Evolutionary conservation across 768 basidiomycete genomes (phyloP), one percentile per base, ranked within the genome.

Genomic region (Hydnum rufescens): DNA sequence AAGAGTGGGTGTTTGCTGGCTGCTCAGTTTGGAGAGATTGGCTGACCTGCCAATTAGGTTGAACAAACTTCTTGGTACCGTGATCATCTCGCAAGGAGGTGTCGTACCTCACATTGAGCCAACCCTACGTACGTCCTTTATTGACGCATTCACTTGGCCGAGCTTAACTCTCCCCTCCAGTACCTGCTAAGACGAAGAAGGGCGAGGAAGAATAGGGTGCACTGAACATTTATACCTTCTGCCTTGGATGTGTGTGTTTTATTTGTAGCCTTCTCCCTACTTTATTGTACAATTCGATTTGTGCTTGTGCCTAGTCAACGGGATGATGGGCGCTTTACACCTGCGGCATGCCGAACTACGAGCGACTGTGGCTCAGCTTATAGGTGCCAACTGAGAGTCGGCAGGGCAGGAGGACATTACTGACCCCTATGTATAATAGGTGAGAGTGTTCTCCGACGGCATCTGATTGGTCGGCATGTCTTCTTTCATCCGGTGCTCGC

Each of bases 1-100:
- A 89, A 64, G 86, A 82, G 80, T 80, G 62, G 55, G 71, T 63
- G 26, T 36, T 23, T 32, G 49, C 3, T 26, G 49, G 16, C 8
- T 26, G 54, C 3, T 26, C 49, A 32, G 43, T 32, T 16, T 28
- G 28, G 23, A 36, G 29, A 31, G 16, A 3, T 55, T 4, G 42
- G 2, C 4, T 5, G 13, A 55, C 48, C 0, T 26, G 18, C 36
- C 4, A 18, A 48, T 50, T 28, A 52, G 51, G 54, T 59, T 68
- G 56, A 68, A 69, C 68, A 65, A 67, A 59, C 67, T 71, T 54
- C 65, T 71, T 60, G 69, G 68, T 16, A 59, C 8, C 61, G 69
- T 71, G 57, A 65, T 66, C 64, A 70, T 71, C 66, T 69, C 68
- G 42, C 69, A 71, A 57, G 70, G 69, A 62, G 70, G 69, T 64